Percentiles rank a stretch among this genome's conserved stretches.
These are phyloP conservation scores for Leptographium radiaticola DNA, from an alignment of 2,329 filamentous ascomycete genomes.

Conservation along the genomic window DNA sequence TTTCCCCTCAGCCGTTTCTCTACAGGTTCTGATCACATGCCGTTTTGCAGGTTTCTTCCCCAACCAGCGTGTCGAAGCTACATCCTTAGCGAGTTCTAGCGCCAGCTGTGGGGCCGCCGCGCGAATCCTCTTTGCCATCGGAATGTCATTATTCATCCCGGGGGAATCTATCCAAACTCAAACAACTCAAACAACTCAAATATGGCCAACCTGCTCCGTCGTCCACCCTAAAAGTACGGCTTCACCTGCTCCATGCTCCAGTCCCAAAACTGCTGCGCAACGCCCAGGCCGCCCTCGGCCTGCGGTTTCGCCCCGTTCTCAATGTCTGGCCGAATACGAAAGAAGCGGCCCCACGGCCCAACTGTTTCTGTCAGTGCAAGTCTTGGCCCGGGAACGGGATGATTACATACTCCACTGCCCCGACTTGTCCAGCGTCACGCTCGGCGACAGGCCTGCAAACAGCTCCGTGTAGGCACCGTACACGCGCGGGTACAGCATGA, in stretches of 20 bases:
- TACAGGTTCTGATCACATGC: too few relatives aligned
- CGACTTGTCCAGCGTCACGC: constrained; percentile 22
- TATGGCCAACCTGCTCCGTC: too few relatives aligned
- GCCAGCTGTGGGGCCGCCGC: too few relatives aligned
- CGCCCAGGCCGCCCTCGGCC: constrained; percentile 7
- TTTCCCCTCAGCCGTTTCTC: too few relatives aligned
- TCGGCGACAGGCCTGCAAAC: constrained; percentile 30
- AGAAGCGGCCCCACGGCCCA: constrained; percentile 7
- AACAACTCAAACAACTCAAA: too few relatives aligned
- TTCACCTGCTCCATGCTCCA: constrained; percentile 8
- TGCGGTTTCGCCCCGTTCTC: constrained; percentile 1
- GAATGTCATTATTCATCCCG: too few relatives aligned
- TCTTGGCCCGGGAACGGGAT: neutral
- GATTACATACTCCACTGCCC: neutral
- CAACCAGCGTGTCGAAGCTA: too few relatives aligned
- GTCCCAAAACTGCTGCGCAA: constrained; percentile 5
- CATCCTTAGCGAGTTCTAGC: too few relatives aligned
- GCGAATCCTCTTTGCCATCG: too few relatives aligned
- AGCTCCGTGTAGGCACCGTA: constrained; percentile 35
- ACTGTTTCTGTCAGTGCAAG: neutral
- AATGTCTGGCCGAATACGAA: neutral
- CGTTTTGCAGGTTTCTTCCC: too few relatives aligned
- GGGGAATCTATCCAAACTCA: too few relatives aligned
- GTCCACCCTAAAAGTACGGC: neutral
- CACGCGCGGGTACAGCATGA: constrained; percentile 13